A percentile compares a stretch with the other conserved stretches of the same genome.
Conservation (phyloP, 2,329 filamentous ascomycete species). For the Trichoderma pleuroti region DNA sequence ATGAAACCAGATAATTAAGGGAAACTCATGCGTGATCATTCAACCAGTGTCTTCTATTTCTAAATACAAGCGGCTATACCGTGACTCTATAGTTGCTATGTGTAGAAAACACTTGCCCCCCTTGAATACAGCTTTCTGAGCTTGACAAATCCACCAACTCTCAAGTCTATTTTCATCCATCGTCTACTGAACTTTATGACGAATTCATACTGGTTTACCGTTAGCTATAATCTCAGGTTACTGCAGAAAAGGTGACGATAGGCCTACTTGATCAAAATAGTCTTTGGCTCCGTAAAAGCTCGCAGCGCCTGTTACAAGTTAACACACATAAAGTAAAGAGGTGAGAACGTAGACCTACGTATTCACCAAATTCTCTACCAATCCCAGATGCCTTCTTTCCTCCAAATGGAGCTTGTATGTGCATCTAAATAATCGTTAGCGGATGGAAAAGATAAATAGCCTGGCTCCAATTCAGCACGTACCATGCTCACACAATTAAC, state of each 20-base stretch:
- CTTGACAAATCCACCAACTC: not conserved
- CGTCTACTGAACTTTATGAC: not conserved
- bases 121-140: not conserved
- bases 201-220: not conserved
- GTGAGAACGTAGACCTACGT: not conserved
- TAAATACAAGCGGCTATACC: not conserved
- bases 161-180: not conserved
- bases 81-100: not conserved
- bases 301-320: not conserved
- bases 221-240: not conserved
- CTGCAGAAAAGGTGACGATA: not conserved
- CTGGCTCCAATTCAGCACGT: not conserved
- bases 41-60: not conserved
- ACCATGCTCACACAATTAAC: slow-evolving; percentile 44
- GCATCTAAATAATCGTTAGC: not conserved
- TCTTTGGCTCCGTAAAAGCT: slow-evolving; percentile 1
- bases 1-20: not conserved
- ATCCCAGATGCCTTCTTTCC: slow-evolving; percentile 1
- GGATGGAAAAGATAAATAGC: not conserved
- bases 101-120: not conserved
- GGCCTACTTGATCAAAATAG: not conserved
- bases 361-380: not conserved
- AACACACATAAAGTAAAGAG: not conserved
- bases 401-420: slow-evolving; percentile 2
- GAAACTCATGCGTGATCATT: not conserved